Base-by-base conservation (phyloP, 2,329 filamentous ascomycete species). In the Epichloe sylvatica region DNA sequence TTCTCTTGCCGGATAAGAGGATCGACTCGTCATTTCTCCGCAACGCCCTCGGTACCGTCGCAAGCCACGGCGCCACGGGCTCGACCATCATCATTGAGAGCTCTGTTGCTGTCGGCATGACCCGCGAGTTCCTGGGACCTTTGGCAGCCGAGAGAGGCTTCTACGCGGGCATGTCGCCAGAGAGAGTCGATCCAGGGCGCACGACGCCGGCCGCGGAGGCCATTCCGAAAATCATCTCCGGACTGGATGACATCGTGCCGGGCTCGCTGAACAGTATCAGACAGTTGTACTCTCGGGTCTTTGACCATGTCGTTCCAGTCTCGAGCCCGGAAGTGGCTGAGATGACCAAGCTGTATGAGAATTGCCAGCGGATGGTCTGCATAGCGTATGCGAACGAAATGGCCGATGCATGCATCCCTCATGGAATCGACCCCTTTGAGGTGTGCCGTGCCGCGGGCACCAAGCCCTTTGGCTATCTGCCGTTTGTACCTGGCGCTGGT, bases 301-400 rank as follows among this genome's bases (percentile, higher is more conserved):
- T 76, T 53, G 64, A 74, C 46, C 58, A 60, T 0, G 63, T 77
- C 5, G 64, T 77, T 6, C 65, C 70, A 0, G 74, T 77, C 33
- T 73, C 71, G 11, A 62, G 60, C 33, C 74, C 75, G 1, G 75
- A 78, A 55, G 73, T 76, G 1, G 75, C 75, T 1, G 75, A 78
- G 59, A 77, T 78, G 72, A 74, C 70, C 53, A 78, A 78, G 60
- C 62, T 78, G 12, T 78, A 76, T 56, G 75, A 78, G 52, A 78
- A 78, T 57, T 78, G 75, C 56, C 73, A 77, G 57, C 67, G 75
- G 2, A 77, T 76, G 70, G 62, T 78, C 12, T 68, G 67, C 55
- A 75, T 76, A 35, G 73, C 75, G 0, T 78, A 73, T 50, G 73
- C 69, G 50, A 77, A 77, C 54, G 75, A 78, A 53, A 76, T 78